Percentiles rank a stretch among this genome's conserved stretches.
These are phyloP conservation scores for Farysia itapuensis DNA, from an alignment of 1,284 basidiomycete species.

Conservation along the genomic window DNA sequence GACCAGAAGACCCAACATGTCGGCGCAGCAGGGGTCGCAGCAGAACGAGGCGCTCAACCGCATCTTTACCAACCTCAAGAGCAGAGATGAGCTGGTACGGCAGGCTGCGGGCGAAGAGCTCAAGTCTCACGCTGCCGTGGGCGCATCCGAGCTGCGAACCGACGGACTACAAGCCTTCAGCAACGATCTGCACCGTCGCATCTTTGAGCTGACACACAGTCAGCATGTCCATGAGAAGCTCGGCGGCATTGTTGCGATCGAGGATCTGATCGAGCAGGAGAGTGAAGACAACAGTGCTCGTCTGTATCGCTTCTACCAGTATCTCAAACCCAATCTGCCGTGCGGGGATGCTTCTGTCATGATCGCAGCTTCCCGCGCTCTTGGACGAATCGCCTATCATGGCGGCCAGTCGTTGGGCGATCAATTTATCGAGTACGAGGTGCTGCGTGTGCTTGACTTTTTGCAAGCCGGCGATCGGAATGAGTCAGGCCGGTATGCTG, in stretches of 20 bases:
- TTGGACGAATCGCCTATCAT: constrained; percentile 77
- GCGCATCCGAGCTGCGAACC: constrained; percentile 52
- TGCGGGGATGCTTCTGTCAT: constrained; percentile 82
- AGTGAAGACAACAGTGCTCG: constrained; percentile 64
- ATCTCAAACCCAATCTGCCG: constrained; percentile 80
- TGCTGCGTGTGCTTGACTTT: constrained; percentile 76
- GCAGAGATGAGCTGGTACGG: constrained; percentile 40
- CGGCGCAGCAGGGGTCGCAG: no score
- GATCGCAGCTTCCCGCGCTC: constrained; percentile 81
- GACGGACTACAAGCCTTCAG: constrained; percentile 52
- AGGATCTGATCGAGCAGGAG: constrained; percentile 37
- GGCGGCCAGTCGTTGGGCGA: constrained; percentile 81
- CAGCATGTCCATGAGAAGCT: constrained; percentile 73
- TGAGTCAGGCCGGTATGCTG: constrained; percentile 59
- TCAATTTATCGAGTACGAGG: constrained; percentile 81
- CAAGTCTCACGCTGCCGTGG: constrained; percentile 44
- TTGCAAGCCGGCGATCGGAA: constrained; percentile 64
- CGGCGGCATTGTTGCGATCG: constrained; percentile 79
- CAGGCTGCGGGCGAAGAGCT: constrained; percentile 51
- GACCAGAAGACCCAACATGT: no score
- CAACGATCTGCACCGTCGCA: constrained; percentile 68
- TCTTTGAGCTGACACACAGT: constrained; percentile 82
- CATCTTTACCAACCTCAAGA: constrained; percentile 52
- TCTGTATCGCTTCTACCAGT: constrained; percentile 87
- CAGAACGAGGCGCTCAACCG: constrained; percentile 51